Evolutionary conservation across 192 early-diverging fungal species (phyloP).

Genomic region (Backusella mclennaniae): DNA sequence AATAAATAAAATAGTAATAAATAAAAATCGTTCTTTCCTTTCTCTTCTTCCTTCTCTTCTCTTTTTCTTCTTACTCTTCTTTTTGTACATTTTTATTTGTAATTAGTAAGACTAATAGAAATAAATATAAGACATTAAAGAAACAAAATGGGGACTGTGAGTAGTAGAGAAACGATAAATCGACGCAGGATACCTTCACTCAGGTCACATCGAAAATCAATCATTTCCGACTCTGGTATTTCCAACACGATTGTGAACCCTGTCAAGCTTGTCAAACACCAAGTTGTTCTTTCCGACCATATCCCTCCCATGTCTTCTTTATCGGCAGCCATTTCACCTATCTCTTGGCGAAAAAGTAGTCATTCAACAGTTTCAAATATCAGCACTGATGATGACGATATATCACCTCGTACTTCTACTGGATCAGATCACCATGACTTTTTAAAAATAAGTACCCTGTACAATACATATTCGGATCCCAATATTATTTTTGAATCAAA

Average conservation of each 20-base stretch:
- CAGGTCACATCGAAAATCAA: background rate
- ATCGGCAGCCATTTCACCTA: background rate
- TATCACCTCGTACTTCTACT: slow-evolving; percentile 9
- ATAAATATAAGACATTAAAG: background rate
- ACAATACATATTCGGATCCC: background rate
- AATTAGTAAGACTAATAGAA: background rate
- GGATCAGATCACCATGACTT: background rate
- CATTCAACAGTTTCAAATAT: background rate
- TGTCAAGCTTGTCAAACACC: slow-evolving; percentile 20
- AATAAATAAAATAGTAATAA: background rate
- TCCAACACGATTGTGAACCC: background rate
- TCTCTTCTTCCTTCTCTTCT: background rate
- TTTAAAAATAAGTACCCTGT: background rate
- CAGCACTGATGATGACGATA: background rate
- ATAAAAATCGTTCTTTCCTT: background rate
- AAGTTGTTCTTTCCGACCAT: slow-evolving; percentile 22
- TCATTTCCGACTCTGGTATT: background rate
- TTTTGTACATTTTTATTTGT: background rate
- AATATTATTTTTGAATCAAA: slow-evolving; percentile 7
- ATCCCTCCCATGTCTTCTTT: slow-evolving; percentile 7
- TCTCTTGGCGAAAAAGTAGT: background rate
- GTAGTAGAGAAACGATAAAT: background rate
- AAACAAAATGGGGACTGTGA: slow-evolving; percentile 4
- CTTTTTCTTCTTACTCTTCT: background rate
- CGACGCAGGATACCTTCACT: slow-evolving; percentile 9